Conservation (phyloP, 1,284 basidiomycete species). For the Neotropicomus parvogracilis region DNA sequence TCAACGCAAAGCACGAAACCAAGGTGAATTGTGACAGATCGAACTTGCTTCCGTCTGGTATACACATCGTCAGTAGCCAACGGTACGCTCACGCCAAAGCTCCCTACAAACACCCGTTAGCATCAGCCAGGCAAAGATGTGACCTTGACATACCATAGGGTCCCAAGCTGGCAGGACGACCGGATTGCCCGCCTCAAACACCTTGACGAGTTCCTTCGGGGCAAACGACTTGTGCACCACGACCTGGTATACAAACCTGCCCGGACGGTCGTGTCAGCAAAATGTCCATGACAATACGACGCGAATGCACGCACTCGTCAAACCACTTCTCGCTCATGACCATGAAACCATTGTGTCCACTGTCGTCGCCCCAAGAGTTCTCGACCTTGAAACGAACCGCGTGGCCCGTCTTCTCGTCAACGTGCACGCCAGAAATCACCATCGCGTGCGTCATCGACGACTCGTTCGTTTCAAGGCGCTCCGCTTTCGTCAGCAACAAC, state of each 20-base stretch:
- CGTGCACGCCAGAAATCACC: slow-evolving; percentile 91
- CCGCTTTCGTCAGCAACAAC: slow-evolving; percentile 72
- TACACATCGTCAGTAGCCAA: too few relatives aligned
- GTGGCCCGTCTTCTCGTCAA: slow-evolving; percentile 66
- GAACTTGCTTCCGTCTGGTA: too few relatives aligned
- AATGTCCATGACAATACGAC: neutral
- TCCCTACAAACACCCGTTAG: slow-evolving; percentile 25
- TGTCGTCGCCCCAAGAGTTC: slow-evolving; percentile 88
- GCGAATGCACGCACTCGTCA: slow-evolving; percentile 60
- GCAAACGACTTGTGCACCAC: slow-evolving; percentile 81
- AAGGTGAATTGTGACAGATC: too few relatives aligned
- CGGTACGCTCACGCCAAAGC: slow-evolving; percentile 28
- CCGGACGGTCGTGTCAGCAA: slow-evolving; percentile 5
- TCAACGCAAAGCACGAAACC: too few relatives aligned
- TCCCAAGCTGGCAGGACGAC: slow-evolving; percentile 82
- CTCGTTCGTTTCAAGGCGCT: slow-evolving; percentile 80
- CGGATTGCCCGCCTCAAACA: slow-evolving; percentile 68
- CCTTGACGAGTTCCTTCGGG: slow-evolving; percentile 73
- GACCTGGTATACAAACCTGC: slow-evolving; percentile 81
- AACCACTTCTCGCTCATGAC: slow-evolving; percentile 94
- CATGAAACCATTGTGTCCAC: slow-evolving; percentile 86
- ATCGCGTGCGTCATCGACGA: slow-evolving; percentile 91
- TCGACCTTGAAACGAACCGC: slow-evolving; percentile 91
- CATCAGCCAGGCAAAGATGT: neutral
- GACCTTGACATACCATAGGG: slow-evolving; percentile 66